Evolutionary conservation across 2,329 filamentous ascomycete genomes (phyloP), one percentile per base, ranked within the genome.

Genomic region (Cytospora piceicola): DNA sequence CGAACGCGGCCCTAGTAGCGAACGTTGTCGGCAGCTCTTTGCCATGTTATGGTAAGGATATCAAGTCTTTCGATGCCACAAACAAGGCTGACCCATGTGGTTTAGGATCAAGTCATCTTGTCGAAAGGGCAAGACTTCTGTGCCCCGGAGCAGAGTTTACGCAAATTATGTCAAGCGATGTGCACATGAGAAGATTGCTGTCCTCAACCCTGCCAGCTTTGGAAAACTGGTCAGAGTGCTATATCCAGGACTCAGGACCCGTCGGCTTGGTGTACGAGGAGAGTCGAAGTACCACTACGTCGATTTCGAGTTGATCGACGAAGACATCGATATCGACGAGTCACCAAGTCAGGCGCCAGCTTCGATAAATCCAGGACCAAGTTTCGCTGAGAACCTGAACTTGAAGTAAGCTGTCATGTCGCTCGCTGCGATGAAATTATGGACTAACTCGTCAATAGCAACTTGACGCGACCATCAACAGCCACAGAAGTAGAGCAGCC

Each of bases 201-300:
- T 97, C 12, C 80, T 99, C 65, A 99, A 99, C 74, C 95, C 95
- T 52, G 95, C 95, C 12, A 98, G 94, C 32, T 99, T 99, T 78
- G 95, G 95, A 64, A 99, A 99, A 78, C 86, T 99, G 53, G 95
- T 99, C 39, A 89, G 95, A 36, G 94, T 99, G 49, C 90, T 99
- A 60, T 99, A 98, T 72, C 94, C 95, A 0, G 94, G 94, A 52
- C 89, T 99, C 27, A 94, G 96, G 78, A 99, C 95, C 36, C 86
- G 95, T 66, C 87, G 95, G 69, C 83, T 99, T 15, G 95, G 95
- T 69, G 94, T 98, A 56, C 88, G 95, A 61, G 95, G 95, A 69
- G 94, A 98, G 79, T 99, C 95, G 17, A 99, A 99, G 76, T 99
- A 99, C 76, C 95, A 99, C 77, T 99, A 99, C 73, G 87, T 90